Evolutionary conservation across 1,284 basidiomycete species (phyloP), one percentile per base, ranked within the genome.

Genomic region (Heterobasidion occidentale): DNA sequence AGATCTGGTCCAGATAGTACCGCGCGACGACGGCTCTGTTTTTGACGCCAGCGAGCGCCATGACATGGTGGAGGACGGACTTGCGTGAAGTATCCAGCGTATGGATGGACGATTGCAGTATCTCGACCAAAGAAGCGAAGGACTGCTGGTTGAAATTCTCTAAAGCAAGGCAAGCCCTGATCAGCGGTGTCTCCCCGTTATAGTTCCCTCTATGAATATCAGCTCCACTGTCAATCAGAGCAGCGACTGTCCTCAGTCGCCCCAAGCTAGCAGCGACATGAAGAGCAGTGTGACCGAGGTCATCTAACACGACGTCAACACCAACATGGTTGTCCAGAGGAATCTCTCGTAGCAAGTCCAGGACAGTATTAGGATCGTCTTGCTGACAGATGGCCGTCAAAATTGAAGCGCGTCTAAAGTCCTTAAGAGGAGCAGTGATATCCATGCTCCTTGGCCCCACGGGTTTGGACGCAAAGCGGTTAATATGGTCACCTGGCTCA

Each of bases 51-150:
- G 95, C 94, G 3, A 96, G 80, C 55, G 94, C 85, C 27, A 92
- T 87, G 62, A 97, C 87, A 67, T 99, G 97, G 69, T 99, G 97
- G n/a, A 99, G 69, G 17, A 98, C 89, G 7, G 90, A 90, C 62
- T 92, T 89, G 60, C 86, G 84, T n/a, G 90, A 84, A 5, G 88
- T 88, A 71, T 99, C 97, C 51, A 98, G 77, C 12, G 94, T 98
- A 53, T 90, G 84, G 57, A 99, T 86, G 14, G 90, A 92, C 7
- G 77, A 72, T 47, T 84, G 77, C 20, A 97, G 77, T 17, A 76
- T 70, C 7, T 77, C 69, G 7, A 97, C 83, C 33, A 96, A 75
- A 7, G 72, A 68, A 36, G 81, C 76, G 71, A 99, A 96, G 7
- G 80, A 78, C 60, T 90, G 86, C 44, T 81, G 78, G 62, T 97